A percentile compares a stretch with the other conserved stretches of the same genome.
Conservation (phyloP, 805 yeast species). For the Grigorovia jiainica region DNA sequence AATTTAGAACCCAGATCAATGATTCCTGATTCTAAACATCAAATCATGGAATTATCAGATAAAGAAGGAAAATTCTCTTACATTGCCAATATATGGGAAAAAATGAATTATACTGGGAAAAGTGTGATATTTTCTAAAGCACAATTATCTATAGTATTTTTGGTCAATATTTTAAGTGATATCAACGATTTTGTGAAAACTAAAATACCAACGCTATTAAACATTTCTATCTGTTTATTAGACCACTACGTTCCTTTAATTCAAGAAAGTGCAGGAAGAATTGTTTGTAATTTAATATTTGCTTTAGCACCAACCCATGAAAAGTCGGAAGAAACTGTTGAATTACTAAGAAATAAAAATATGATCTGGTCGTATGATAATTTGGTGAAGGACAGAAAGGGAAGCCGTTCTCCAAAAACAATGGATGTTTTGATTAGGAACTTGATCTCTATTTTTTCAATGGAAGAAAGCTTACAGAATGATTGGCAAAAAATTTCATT, state of each 20-base stretch:
- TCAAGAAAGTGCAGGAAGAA: constrained; percentile 72
- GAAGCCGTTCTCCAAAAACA: constrained; percentile 74
- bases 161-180: constrained; percentile 68
- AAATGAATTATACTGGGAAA: constrained; percentile 45
- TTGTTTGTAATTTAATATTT: constrained; percentile 64
- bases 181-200: constrained; percentile 53
- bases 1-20: constrained; percentile 77
- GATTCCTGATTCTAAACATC: constrained; percentile 61
- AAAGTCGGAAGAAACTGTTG: constrained; percentile 47
- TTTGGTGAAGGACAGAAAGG: constrained; percentile 60
- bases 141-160: constrained; percentile 73
- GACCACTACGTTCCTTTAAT: constrained; percentile 83
- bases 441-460: constrained; percentile 47
- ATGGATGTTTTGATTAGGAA: constrained; percentile 71
- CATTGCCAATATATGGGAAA: constrained; percentile 57
- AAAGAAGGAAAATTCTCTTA: constrained; percentile 50
- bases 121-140: constrained; percentile 80
- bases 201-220: constrained; percentile 64
- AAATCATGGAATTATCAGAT: constrained; percentile 23
- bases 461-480: constrained; percentile 47
- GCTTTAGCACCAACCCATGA: constrained; percentile 46
- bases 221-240: constrained; percentile 65
- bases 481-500: constrained; percentile 82
- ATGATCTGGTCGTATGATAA: constrained; percentile 81
- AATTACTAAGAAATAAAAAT: constrained; percentile 42